Evolutionary conservation across 2,329 filamentous ascomycete genomes (phyloP).

Genomic region (Diaporthe longicolla): DNA sequence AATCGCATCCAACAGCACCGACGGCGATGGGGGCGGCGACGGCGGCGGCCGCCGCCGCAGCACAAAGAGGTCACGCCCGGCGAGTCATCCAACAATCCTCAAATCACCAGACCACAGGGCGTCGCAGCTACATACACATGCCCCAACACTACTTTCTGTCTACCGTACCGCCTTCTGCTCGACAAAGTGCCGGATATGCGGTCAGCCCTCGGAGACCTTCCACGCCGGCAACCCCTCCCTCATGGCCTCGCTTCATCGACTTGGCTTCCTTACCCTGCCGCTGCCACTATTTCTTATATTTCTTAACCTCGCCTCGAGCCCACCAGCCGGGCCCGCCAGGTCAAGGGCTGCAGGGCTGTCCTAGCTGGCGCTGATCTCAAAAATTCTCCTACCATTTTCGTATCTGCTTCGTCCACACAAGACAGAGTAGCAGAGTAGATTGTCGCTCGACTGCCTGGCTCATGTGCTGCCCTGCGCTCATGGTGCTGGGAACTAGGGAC

Average conservation of each 20-base stretch:
- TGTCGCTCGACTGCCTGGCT: constrained; percentile 47
- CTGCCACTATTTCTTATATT: background rate
- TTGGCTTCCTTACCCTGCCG: constrained; percentile 1
- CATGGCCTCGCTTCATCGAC: background rate
- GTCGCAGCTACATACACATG: background rate
- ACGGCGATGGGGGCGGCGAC: background rate
- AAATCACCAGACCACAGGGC: background rate
- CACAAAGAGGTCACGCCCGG: constrained; percentile 5
- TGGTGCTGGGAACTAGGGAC: background rate
- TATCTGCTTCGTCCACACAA: no score
- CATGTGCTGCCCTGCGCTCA: background rate
- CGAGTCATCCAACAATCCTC: constrained; percentile 21
- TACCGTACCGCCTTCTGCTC: no score
- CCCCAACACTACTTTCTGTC: background rate
- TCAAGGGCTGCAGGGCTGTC: constrained; percentile 3
- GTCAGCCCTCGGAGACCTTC: constrained; percentile 15
- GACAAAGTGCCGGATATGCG: constrained; percentile 27
- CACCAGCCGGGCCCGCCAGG: background rate
- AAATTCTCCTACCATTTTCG: background rate
- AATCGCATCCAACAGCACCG: background rate
- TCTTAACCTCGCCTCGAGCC: constrained; percentile 6
- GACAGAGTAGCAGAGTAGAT: no score
- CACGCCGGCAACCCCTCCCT: background rate
- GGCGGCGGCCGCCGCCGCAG: no score
- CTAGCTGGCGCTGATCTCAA: constrained; percentile 21